These are phyloP conservation scores for Anisodus acutangulus DNA, from an alignment of 257 asterid genomes.

Conservation along the genomic window DNA sequence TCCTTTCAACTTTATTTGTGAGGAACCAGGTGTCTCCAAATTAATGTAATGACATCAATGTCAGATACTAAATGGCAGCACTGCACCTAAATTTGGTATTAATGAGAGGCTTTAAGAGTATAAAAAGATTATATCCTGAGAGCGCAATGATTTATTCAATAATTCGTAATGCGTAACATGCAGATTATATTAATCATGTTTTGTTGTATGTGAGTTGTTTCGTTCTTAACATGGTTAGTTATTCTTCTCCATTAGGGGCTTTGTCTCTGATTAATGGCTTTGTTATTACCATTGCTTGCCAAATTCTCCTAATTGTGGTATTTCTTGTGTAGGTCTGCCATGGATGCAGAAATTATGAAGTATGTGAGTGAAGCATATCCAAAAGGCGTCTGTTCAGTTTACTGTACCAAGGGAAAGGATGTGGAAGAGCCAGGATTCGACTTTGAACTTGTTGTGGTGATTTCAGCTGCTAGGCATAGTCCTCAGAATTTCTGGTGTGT, in stretches of 20 bases:
- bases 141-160: background rate
- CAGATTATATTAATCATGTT: background rate
- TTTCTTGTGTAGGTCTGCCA: conserved; percentile 61
- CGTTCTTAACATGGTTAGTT: background rate
- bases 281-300: conserved; percentile 23
- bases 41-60: background rate
- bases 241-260: too few species aligned
- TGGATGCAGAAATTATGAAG: conserved; percentile 84
- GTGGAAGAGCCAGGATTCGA: conserved; percentile 87
- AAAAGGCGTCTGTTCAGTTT: conserved; percentile 84
- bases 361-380: conserved; percentile 90
- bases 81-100: background rate
- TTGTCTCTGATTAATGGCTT: background rate
- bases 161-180: conserved; percentile 20
- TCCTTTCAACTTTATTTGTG: background rate
- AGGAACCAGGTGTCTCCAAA: conserved; percentile 2
- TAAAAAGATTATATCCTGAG: background rate
- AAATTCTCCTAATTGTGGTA: conserved; percentile 31
- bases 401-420: conserved; percentile 78
- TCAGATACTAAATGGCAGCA: background rate
- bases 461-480: conserved; percentile 89
- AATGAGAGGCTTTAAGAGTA: conserved; percentile 4
- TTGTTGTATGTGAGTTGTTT: background rate
- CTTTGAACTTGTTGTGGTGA: conserved; percentile 90
- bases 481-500: conserved; percentile 95